Evolutionary conservation across 495 filamentous ascomycete genomes (phyloP).

Genomic region (Aspergillus haitiensis): DNA sequence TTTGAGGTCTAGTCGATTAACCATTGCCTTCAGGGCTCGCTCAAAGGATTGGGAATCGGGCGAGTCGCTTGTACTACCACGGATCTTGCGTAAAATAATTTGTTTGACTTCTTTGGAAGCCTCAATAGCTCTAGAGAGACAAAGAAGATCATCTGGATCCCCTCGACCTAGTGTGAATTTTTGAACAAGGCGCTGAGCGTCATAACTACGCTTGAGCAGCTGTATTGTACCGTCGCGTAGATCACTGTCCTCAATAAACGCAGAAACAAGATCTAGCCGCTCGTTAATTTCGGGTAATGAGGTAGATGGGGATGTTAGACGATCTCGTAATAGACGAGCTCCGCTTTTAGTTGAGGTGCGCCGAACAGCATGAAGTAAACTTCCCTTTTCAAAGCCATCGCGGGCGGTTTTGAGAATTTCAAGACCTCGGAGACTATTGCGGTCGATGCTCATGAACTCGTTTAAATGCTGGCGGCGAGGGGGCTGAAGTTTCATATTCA

Average conservation of each 20-base stretch:
- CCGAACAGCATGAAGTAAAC: slow-evolving; percentile 83
- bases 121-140: slow-evolving; percentile 75
- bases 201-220: slow-evolving; percentile 74
- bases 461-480: slow-evolving; percentile 68
- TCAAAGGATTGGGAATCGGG: slow-evolving; percentile 20
- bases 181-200: slow-evolving; percentile 86
- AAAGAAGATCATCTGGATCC: slow-evolving; percentile 90
- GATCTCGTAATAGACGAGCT: slow-evolving; percentile 73
- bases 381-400: slow-evolving; percentile 73
- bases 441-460: slow-evolving; percentile 87
- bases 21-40: slow-evolving; percentile 49
- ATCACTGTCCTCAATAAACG: slow-evolving; percentile 60
- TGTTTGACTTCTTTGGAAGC: slow-evolving; percentile 69
- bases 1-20: slow-evolving; percentile 64
- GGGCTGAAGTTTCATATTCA: slow-evolving; percentile 82
- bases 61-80: slow-evolving; percentile 9
- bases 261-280: slow-evolving; percentile 77
- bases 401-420: slow-evolving; percentile 84
- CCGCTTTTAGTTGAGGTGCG: slow-evolving; percentile 90
- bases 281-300: slow-evolving; percentile 75
- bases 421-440: slow-evolving; percentile 81
- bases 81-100: slow-evolving; percentile 33
- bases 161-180: slow-evolving; percentile 89
- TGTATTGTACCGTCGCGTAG: slow-evolving; percentile 65
- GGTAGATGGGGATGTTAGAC: slow-evolving; percentile 85